Evolutionary conservation across 75 land plant species (phyloP).

Genomic region (Picea glauca): DNA sequence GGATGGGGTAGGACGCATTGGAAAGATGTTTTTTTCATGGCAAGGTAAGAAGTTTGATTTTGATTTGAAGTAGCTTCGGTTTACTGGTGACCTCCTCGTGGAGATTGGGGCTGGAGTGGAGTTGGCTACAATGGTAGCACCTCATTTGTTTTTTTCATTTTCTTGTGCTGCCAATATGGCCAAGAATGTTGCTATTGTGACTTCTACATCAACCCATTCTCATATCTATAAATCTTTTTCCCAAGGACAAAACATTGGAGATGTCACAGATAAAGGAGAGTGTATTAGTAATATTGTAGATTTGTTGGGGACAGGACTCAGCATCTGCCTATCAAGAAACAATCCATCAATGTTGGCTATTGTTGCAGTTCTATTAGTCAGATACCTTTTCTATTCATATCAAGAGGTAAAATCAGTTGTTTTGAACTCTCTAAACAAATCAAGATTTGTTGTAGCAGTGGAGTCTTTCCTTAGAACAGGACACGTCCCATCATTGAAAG

Average conservation of each 20-base stretch:
- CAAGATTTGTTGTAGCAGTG: slow-evolving; percentile 83
- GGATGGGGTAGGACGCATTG: too few relatives aligned
- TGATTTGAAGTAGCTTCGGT: slow-evolving; percentile 89
- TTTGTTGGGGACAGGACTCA: slow-evolving; percentile 86
- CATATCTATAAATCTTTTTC: slow-evolving; percentile 99
- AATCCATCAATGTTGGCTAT: slow-evolving; percentile 79
- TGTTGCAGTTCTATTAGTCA: slow-evolving; percentile 86
- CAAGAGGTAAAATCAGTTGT: slow-evolving; percentile 96
- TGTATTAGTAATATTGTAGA: slow-evolving; percentile 98
- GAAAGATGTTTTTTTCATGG: too few relatives aligned
- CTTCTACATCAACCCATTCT: slow-evolving; percentile 96
- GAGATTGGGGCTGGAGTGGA: slow-evolving; percentile 94
- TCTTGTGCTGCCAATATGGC: slow-evolving; percentile 96
- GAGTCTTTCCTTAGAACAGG: slow-evolving; percentile 90
- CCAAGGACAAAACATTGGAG: slow-evolving; percentile 95
- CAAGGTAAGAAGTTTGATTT: slow-evolving; percentile 77
- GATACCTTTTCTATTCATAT: slow-evolving; percentile 84
- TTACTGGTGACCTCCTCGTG: slow-evolving; percentile 90
- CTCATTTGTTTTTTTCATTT: slow-evolving; percentile 85
- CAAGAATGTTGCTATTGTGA: slow-evolving; percentile 95
- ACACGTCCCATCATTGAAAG: too few relatives aligned
- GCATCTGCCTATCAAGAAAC: slow-evolving; percentile 78
- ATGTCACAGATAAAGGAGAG: slow-evolving; percentile 98
- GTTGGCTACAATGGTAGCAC: slow-evolving; percentile 82
- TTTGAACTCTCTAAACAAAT: slow-evolving; percentile 76